These are phyloP conservation scores for Euphorbia tirucalli DNA, from an alignment of 345 rosid species.

Conservation along the genomic window DNA sequence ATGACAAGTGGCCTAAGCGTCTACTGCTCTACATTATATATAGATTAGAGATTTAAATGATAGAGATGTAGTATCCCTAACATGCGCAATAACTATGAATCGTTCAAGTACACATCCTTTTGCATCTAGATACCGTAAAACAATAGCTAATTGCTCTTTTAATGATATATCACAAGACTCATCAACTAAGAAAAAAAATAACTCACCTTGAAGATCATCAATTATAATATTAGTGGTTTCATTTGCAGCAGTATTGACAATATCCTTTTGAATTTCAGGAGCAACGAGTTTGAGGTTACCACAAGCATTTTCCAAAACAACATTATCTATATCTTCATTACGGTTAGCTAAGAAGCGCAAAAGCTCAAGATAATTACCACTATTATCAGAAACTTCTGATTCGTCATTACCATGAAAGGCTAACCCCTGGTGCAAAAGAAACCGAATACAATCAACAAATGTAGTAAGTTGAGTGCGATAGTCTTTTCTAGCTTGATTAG, in stretches of 20 bases:
- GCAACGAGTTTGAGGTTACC: not conserved
- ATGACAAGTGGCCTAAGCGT: too few species aligned
- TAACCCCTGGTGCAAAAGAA: not conserved
- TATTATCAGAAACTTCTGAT: not conserved
- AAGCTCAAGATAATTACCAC: not conserved
- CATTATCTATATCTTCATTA: not conserved
- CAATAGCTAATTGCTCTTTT: not conserved
- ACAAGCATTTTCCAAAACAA: not conserved
- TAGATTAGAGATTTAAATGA: too few species aligned
- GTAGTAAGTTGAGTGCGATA: not conserved
- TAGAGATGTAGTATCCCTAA: too few species aligned
- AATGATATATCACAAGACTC: not conserved
- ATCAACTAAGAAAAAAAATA: not conserved
- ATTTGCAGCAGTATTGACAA: not conserved
- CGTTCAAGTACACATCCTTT: not conserved
- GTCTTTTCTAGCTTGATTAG: not conserved
- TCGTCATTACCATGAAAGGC: not conserved
- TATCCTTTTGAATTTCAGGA: not conserved
- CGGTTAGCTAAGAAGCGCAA: not conserved
- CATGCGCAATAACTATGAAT: too few species aligned
- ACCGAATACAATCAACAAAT: not conserved
- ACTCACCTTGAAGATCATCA: not conserved
- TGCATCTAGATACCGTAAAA: not conserved
- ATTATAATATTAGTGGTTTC: too few species aligned
- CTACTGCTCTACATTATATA: too few species aligned